Conservation (phyloP, 371 early-diverging fungal species). For the Funneliformis caledonium region DNA sequence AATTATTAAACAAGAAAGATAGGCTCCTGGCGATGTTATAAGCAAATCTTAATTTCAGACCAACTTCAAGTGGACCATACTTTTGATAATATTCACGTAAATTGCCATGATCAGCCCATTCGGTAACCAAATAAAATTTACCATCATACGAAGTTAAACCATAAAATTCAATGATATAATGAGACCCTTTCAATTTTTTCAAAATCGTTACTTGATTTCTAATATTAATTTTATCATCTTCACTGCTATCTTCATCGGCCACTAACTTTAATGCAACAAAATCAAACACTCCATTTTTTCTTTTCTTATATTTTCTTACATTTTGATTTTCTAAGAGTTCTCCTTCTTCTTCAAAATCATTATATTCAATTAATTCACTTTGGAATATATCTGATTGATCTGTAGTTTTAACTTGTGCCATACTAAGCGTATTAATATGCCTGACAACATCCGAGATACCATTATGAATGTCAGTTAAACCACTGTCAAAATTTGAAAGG, state of each 20-base stretch:
- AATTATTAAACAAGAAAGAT: no score
- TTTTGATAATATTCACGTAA: constrained; percentile 11
- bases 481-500: neutral
- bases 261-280: neutral
- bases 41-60: no score
- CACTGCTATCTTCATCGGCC: neutral
- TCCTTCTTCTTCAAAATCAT: no score
- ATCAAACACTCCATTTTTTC: neutral
- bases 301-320: no score
- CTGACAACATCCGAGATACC: neutral
- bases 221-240: neutral
- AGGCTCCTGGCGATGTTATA: no score
- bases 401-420: neutral
- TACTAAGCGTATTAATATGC: neutral
- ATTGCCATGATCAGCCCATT: constrained; percentile 29
- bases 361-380: no score
- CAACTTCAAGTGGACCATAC: neutral
- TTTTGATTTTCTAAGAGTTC: no score
- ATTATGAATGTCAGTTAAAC: constrained; percentile 1
- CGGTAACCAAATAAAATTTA: constrained; percentile 11
- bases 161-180: neutral
- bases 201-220: constrained; percentile 11
- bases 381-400: no score
- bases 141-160: neutral
- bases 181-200: constrained; percentile 28